phyloP scores from a whole-genome alignment of 768 basidiomycete species.

The Hygrophorus russula region DNA sequence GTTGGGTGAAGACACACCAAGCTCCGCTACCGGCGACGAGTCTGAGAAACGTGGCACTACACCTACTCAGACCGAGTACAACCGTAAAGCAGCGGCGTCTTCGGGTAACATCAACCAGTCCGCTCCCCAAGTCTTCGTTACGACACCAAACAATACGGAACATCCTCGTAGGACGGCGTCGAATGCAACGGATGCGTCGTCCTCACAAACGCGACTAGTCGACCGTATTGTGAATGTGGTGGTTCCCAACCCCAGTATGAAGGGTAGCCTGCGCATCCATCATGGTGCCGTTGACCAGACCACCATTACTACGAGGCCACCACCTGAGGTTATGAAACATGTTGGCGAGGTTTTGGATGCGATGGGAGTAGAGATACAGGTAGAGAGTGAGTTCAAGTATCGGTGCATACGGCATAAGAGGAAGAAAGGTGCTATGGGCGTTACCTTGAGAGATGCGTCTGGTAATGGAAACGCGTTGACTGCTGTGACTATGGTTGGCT shows the following conservation, averaged over 20 bases:
- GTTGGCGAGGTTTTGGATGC: slow-evolving; percentile 67
- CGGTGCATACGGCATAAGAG: slow-evolving; percentile 74
- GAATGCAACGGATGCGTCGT: slow-evolving; percentile 27
- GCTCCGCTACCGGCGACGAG: slow-evolving; percentile 6
- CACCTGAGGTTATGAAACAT: slow-evolving; percentile 82
- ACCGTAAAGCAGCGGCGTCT: slow-evolving; percentile 16
- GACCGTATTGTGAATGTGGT: slow-evolving; percentile 39
- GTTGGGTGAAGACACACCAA: slow-evolving; percentile 13
- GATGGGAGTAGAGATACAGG: slow-evolving; percentile 85
- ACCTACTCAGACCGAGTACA: slow-evolving; percentile 20
- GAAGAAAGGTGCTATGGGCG: slow-evolving; percentile 34
- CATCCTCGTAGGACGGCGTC: slow-evolving; percentile 29
- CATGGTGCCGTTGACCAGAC: slow-evolving; percentile 88
- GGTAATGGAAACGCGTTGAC: slow-evolving; percentile 38
- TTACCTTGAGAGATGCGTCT: slow-evolving; percentile 16
- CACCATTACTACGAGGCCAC: slow-evolving; percentile 74
- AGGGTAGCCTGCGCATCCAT: slow-evolving; percentile 64
- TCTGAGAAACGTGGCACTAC: slow-evolving; percentile 11
- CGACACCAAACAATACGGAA: slow-evolving; percentile 21
- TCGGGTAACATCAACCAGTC: slow-evolving; percentile 23
- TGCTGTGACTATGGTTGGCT: slow-evolving; percentile 68
- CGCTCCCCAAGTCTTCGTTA: slow-evolving; percentile 27
- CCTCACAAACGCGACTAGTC: slow-evolving; percentile 33
- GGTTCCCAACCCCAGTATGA: slow-evolving; percentile 15
- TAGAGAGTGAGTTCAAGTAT: slow-evolving; percentile 87